Base-by-base conservation (phyloP, 345 rosid genomes). In the Lumnitzera littorea region DNA sequence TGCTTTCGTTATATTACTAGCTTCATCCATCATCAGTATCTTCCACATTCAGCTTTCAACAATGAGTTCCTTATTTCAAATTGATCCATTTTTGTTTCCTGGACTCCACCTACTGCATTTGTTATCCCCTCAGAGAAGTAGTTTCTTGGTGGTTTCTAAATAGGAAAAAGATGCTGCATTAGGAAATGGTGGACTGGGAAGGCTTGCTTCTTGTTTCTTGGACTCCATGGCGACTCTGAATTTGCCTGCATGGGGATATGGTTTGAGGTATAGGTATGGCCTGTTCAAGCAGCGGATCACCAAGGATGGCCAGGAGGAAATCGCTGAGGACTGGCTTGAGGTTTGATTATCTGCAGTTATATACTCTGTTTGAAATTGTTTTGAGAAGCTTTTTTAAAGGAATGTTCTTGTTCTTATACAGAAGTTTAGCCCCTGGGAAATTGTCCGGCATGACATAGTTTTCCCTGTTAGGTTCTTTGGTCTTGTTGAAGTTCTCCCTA, bases 251-350 rank as follows among this genome's bases (percentile, higher is more conserved):
- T 92, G 96, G 98, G 98, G 98, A 2, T 92, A 92, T 66, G 98
- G 98, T 27, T 78, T 92, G 74, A 88, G 98, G 79, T 92, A 92
- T 74, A 84, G 73, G 75, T 86, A 89, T 74, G 98, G 98, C 51
- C 78, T 92, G 56, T 92, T 92, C 74, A 89, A 92, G 77, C 97
- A 94, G 82, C 68, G 58, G 24, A 85, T 94, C 56, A 76, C 94
- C 61, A 82, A 76, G 80, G 90, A 81, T 58, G 99, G 97, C 52
- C 99, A 94, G 67, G 90, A 94, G 74, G 99, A 94, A 80, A 50
- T 71, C 74, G 87, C 99, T 48, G 99, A 94, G 76, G 99, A 89
- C 76, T 94, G 99, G 97, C 99, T 94, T 67, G 99, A 94, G 96
- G 99, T 84, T 77, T 71, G 66, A 20, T 49, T 24, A 48, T 63